Conservation (phyloP, 306 rosid genomes). For the Dalbergia cochinchinensis region DNA sequence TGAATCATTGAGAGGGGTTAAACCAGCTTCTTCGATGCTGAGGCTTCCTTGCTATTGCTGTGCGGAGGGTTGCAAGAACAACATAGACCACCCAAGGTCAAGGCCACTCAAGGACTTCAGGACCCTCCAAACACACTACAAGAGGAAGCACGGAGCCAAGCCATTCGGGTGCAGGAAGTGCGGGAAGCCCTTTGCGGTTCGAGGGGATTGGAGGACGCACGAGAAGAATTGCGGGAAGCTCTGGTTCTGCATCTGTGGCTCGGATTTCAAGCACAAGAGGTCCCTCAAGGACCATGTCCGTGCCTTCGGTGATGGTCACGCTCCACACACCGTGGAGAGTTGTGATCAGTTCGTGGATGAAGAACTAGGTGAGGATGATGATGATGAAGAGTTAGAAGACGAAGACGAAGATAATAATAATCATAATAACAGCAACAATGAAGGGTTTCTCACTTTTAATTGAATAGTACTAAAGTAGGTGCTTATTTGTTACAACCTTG, state of each 20-base stretch:
- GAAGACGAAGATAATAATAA: conserved; percentile 31
- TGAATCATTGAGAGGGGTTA: conserved; percentile 82
- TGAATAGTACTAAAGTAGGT: background rate
- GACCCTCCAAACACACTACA: conserved; percentile 94
- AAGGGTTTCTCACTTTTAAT: conserved; percentile 45
- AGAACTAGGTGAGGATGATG: conserved; percentile 43
- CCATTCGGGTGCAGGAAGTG: conserved; percentile 90
- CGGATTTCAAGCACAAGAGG: conserved; percentile 94
- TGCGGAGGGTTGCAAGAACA: conserved; percentile 92
- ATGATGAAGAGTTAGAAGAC: conserved; percentile 49
- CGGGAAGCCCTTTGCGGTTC: conserved; percentile 80
- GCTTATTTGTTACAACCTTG: background rate
- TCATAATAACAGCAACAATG: conserved; percentile 16
- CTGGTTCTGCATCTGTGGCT: conserved; percentile 96
- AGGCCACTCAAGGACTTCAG: conserved; percentile 88
- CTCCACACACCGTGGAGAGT: conserved; percentile 69
- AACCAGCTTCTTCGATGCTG: conserved; percentile 76
- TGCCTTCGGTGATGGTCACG: conserved; percentile 86
- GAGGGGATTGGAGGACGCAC: conserved; percentile 97
- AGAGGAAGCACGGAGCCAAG: conserved; percentile 91
- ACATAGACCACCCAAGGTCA: conserved; percentile 85
- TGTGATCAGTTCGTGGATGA: conserved; percentile 55
- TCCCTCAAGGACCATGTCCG: conserved; percentile 91
- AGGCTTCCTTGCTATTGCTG: conserved; percentile 95
- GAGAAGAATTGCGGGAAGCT: conserved; percentile 97